These are phyloP conservation scores for Mycena epipterygia DNA, from an alignment of 768 basidiomycete species.

Conservation along the genomic window DNA sequence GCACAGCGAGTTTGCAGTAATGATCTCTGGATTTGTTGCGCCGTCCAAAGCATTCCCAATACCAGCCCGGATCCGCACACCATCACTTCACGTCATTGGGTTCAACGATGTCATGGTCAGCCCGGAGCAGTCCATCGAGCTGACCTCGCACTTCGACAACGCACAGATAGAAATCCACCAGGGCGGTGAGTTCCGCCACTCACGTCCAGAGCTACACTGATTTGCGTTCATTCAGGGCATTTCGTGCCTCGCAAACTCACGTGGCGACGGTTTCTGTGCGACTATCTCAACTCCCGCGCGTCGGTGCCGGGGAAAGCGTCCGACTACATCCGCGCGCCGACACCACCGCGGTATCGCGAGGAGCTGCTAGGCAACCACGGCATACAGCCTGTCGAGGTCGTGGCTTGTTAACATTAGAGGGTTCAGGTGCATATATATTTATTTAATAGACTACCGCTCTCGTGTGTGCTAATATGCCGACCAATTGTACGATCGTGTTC, in stretches of 20 bases:
- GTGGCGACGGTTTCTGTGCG: not conserved
- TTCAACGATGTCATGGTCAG: slow-evolving; percentile 1
- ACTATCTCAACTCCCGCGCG: not conserved
- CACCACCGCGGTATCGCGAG: not conserved
- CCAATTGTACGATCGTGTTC: too few relatives aligned
- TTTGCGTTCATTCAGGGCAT: not conserved
- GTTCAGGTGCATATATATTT: too few relatives aligned
- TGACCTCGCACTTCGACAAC: not conserved
- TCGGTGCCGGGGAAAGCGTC: not conserved
- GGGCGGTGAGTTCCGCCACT: not conserved
- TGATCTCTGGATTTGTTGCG: not conserved
- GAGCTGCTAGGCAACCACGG: not conserved
- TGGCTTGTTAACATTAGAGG: too few relatives aligned
- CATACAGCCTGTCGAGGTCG: not conserved
- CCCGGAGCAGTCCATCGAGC: not conserved
- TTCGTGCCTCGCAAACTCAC: not conserved
- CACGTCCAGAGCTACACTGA: not conserved
- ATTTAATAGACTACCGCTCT: too few relatives aligned
- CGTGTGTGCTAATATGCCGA: too few relatives aligned
- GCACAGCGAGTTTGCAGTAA: not conserved
- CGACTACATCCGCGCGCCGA: not conserved
- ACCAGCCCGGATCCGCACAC: not conserved
- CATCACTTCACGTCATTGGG: not conserved
- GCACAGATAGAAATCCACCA: not conserved
- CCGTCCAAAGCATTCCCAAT: not conserved